A percentile compares a stretch with the other conserved stretches of the same genome.
These are phyloP conservation scores for Penicillium thymicola DNA, from an alignment of 2,329 filamentous ascomycete genomes.

Conservation along the genomic window DNA sequence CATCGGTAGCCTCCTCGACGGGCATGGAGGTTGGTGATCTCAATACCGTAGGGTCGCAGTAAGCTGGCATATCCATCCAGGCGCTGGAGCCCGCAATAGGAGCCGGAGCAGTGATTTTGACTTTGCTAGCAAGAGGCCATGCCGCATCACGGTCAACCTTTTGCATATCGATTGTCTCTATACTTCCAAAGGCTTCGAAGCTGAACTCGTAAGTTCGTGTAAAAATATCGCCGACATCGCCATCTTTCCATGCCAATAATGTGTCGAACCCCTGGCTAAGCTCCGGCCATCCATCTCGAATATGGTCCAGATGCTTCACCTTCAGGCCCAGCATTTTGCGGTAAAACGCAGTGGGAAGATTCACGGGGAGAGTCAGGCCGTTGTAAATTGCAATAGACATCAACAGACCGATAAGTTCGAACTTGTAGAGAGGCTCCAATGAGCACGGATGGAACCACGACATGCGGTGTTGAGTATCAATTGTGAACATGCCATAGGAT, in stretches of 20 bases:
- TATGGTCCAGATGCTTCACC: conserved; percentile 68
- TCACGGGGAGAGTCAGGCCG: conserved; percentile 83
- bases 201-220: conserved; percentile 85
- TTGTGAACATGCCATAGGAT: conserved; percentile 71
- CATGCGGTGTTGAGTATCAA: conserved; percentile 72
- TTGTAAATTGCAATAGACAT: conserved; percentile 90
- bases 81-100: conserved; percentile 12
- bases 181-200: conserved; percentile 55
- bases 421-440: conserved; percentile 81
- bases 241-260: conserved; percentile 75
- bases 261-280: conserved; percentile 70
- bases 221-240: conserved; percentile 77
- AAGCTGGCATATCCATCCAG: conserved; percentile 25
- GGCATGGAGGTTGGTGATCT: conserved; percentile 25
- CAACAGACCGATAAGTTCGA: conserved; percentile 82
- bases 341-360: conserved; percentile 82
- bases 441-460: conserved; percentile 85
- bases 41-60: conserved; percentile 14
- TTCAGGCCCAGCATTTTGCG: conserved; percentile 69
- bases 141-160: conserved; percentile 36
- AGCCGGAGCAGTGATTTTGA: background rate
- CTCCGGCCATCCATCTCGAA: conserved; percentile 83
- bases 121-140: conserved; percentile 29
- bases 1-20: conserved; percentile 19
- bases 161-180: conserved; percentile 56